Percentiles rank a stretch among this genome's conserved stretches.
Evolutionary conservation across 306 rosid genomes (phyloP).

Genomic region (Vigna hirtella): DNA sequence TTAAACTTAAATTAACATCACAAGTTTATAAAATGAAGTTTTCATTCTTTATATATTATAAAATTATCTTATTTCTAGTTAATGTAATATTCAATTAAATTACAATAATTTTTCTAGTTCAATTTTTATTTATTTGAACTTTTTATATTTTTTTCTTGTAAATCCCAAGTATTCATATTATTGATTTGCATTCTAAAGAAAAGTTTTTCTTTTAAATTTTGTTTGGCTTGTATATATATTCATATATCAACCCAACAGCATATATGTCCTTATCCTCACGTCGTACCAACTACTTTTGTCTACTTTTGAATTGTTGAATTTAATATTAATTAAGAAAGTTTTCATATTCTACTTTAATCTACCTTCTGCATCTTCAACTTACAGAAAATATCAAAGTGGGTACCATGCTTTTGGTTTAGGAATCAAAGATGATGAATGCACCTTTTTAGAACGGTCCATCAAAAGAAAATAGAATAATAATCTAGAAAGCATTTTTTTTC

Average conservation of each 20-base stretch:
- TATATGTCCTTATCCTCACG: slow-evolving; percentile 21
- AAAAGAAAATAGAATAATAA: neutral
- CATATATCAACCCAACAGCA: neutral
- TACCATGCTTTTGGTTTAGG: slow-evolving; percentile 11
- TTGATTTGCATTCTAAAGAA: neutral
- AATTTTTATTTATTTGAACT: neutral
- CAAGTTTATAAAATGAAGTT: too few relatives aligned
- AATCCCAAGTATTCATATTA: neutral
- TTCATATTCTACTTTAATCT: neutral
- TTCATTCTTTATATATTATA: too few relatives aligned
- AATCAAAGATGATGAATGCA: neutral
- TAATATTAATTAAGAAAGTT: neutral
- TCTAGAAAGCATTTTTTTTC: slow-evolving; percentile 21
- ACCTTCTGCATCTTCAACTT: neutral
- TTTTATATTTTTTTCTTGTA: neutral
- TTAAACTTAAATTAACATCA: too few relatives aligned
- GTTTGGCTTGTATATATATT: neutral
- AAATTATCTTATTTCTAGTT: too few relatives aligned
- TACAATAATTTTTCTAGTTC: neutral
- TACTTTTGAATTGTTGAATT: slow-evolving; percentile 26
- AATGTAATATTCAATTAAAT: neutral
- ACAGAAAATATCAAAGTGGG: slow-evolving; percentile 21
- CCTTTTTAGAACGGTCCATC: slow-evolving; percentile 18
- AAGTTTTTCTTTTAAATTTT: neutral
- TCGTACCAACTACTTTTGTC: neutral